phyloP scores from a whole-genome alignment of 2,329 filamentous ascomycete species.

The Aureobasidium namibiae region DNA sequence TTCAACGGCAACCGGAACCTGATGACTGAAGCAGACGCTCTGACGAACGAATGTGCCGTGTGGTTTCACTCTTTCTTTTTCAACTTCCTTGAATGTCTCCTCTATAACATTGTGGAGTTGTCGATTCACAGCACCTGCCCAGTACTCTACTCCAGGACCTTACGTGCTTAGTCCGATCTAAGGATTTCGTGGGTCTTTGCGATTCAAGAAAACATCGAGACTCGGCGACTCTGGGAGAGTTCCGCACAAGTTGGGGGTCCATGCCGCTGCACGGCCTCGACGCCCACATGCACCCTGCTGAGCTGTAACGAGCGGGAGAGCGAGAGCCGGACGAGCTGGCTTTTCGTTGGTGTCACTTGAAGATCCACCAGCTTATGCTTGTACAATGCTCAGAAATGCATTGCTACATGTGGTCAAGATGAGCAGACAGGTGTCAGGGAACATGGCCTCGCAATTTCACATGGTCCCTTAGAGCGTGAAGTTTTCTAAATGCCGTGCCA shows the following conservation, averaged over 20 bases:
- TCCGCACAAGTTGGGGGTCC: neutral
- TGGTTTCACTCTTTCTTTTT: neutral
- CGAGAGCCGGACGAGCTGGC: neutral
- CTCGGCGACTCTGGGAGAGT: neutral
- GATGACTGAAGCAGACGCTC: neutral
- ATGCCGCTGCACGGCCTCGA: neutral
- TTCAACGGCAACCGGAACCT: neutral
- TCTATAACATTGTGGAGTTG: neutral
- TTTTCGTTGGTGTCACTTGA: conserved; percentile 6
- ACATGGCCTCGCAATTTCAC: neutral
- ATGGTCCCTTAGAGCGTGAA: neutral
- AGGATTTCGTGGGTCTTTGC: neutral
- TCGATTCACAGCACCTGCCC: neutral
- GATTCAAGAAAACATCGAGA: neutral
- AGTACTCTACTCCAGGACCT: neutral
- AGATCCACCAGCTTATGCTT: conserved; percentile 2
- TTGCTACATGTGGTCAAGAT: neutral
- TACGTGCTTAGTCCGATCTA: neutral
- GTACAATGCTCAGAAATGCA: neutral
- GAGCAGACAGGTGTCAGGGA: conserved; percentile 6
- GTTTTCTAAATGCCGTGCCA: neutral
- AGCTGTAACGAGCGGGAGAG: neutral
- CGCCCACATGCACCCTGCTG: neutral
- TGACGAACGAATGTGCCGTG: neutral
- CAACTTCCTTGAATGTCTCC: neutral